phyloP scores from a whole-genome alignment of 2,329 filamentous ascomycete genomes.

The Gyromitra esculenta region DNA sequence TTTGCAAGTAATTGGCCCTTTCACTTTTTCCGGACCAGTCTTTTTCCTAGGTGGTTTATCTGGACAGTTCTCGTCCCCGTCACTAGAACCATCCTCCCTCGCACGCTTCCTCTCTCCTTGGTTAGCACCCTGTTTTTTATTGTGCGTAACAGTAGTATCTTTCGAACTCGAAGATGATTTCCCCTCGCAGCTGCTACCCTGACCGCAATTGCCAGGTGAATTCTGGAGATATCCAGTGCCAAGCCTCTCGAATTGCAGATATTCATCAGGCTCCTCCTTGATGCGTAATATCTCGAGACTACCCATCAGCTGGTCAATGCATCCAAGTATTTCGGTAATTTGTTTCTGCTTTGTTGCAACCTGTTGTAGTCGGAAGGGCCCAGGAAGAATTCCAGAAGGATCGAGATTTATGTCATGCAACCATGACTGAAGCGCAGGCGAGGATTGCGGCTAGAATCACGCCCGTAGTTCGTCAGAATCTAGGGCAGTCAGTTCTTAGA shows the following conservation, averaged over 20 bases:
- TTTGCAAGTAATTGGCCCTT: not conserved
- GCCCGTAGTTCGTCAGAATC: not conserved
- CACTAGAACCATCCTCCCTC: not conserved
- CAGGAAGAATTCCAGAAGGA: not conserved
- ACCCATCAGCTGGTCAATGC: not conserved
- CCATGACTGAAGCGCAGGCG: not conserved
- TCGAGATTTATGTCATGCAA: not conserved
- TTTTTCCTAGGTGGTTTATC: not conserved
- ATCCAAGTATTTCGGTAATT: not conserved
- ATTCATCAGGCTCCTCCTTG: not conserved
- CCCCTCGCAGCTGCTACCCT: not conserved
- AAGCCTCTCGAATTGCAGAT: not conserved
- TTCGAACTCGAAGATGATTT: no score
- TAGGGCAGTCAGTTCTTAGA: not conserved
- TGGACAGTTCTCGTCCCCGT: not conserved
- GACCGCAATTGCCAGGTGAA: not conserved
- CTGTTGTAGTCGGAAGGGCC: not conserved
- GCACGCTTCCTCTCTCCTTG: not conserved
- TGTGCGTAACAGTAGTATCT: not conserved
- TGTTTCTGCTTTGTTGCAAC: not conserved
- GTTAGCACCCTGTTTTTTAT: not conserved
- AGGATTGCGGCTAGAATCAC: not conserved
- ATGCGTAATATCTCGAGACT: not conserved
- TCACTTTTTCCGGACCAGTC: not conserved
- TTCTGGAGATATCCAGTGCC: not conserved